A percentile compares a stretch with the other conserved stretches of the same genome.
These are phyloP conservation scores for Penicillium atrosanguineum DNA, from an alignment of 495 filamentous ascomycete species.

Conservation along the genomic window DNA sequence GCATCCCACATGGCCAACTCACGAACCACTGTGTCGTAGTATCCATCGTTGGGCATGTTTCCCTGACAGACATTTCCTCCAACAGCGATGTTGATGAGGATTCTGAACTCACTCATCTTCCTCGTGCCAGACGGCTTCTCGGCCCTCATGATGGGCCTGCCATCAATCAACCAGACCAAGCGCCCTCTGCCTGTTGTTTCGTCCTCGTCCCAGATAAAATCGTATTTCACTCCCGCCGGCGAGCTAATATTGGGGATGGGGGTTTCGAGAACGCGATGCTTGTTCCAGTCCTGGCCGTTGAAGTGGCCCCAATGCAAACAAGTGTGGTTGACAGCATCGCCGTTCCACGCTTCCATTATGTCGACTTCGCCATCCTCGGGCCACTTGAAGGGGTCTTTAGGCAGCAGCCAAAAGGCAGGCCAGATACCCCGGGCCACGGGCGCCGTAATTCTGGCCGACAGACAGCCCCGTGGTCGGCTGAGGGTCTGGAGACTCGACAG, in stretches of 20 bases:
- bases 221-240: constrained; percentile 22
- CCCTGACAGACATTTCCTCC: constrained; percentile 32
- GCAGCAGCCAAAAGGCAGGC: constrained; percentile 34
- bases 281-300: constrained; percentile 28
- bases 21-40: constrained; percentile 26
- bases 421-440: constrained; percentile 28
- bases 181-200: constrained; percentile 24
- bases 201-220: constrained; percentile 31
- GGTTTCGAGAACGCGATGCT: constrained; percentile 30
- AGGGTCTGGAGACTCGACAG: constrained; percentile 27
- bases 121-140: constrained; percentile 30
- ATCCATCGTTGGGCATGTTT: constrained; percentile 28
- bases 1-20: constrained; percentile 32
- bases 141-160: constrained; percentile 25
- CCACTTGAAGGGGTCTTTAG: constrained; percentile 33
- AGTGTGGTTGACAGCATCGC: constrained; percentile 28
- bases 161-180: constrained; percentile 29
- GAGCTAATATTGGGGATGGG: constrained; percentile 26
- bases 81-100: constrained; percentile 30
- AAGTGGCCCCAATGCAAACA: constrained; percentile 32
- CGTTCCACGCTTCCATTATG: constrained; percentile 30
- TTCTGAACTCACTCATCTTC: constrained; percentile 30
- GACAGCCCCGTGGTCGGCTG: constrained; percentile 25
- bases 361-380: constrained; percentile 30
- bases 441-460: constrained; percentile 27